These are phyloP conservation scores for Hymenoscyphus linearis DNA, from an alignment of 2,329 filamentous ascomycete genomes.

Conservation along the genomic window DNA sequence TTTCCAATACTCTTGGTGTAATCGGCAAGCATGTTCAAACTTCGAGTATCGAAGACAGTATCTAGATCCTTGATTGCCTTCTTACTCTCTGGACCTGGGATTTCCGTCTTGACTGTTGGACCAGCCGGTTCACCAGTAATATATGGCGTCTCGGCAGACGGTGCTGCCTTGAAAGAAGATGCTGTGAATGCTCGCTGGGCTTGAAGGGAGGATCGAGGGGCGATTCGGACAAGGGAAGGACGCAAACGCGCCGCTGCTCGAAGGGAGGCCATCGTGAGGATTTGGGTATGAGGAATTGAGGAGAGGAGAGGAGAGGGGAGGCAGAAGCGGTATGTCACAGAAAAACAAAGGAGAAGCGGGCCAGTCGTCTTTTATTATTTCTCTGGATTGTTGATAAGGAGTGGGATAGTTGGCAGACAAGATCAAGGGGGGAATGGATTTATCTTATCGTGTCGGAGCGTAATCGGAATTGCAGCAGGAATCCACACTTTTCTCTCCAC, in stretches of 20 bases:
- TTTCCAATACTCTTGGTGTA: slow-evolving; percentile 48
- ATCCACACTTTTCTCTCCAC: too few relatives aligned
- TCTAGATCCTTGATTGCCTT: slow-evolving; percentile 39
- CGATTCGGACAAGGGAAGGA: slow-evolving; percentile 19
- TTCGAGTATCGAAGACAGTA: slow-evolving; percentile 46
- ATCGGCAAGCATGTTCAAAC: slow-evolving; percentile 48
- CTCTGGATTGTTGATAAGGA: background rate
- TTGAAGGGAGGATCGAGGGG: slow-evolving; percentile 10
- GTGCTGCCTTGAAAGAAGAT: slow-evolving; percentile 19
- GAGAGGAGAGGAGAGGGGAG: background rate
- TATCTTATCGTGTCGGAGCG: background rate
- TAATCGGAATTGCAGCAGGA: background rate
- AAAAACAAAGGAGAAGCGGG: background rate
- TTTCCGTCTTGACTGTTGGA: slow-evolving; percentile 32
- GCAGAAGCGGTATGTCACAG: background rate
- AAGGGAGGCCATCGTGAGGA: slow-evolving; percentile 28
- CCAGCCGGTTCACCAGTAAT: slow-evolving; percentile 30
- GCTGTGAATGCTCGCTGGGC: slow-evolving; percentile 20
- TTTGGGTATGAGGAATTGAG: background rate
- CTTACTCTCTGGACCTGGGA: slow-evolving; percentile 35
- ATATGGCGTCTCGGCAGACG: slow-evolving; percentile 22
- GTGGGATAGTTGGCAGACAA: slow-evolving; percentile 1
- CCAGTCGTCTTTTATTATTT: background rate
- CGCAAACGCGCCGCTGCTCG: slow-evolving; percentile 29
- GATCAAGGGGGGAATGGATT: background rate